A percentile compares a stretch with the other conserved stretches of the same genome.
These are phyloP conservation scores for Aristolochia fimbriata DNA, from an alignment of 164 flowering plant species.

Conservation along the genomic window DNA sequence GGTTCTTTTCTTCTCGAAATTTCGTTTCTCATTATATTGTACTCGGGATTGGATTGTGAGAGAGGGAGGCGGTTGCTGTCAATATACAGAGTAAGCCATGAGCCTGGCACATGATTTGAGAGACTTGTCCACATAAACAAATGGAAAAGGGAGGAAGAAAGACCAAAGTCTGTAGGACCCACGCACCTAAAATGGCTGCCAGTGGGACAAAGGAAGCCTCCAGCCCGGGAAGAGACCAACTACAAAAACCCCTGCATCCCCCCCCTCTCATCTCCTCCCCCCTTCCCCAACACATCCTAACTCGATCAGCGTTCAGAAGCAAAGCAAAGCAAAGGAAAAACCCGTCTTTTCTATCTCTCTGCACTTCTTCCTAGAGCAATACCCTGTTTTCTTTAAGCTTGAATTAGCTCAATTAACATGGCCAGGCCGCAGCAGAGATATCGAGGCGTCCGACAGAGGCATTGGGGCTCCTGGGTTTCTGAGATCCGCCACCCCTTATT, in stretches of 20 bases:
- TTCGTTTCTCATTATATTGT: no score
- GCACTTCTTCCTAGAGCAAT: no score
- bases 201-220: constrained; percentile 3
- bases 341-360: no score
- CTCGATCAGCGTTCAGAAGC: neutral
- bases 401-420: constrained; percentile 20
- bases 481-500: constrained; percentile 21
- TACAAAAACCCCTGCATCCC: constrained; percentile 3
- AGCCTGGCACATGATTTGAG: no score
- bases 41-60: no score
- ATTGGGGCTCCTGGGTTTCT: constrained; percentile 23
- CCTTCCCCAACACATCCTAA: neutral
- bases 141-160: no score
- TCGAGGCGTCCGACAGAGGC: constrained; percentile 20
- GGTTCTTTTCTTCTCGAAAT: no score
- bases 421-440: constrained; percentile 38
- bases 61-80: no score
- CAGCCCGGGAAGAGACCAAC: constrained; percentile 2
- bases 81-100: no score
- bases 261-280: neutral
- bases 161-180: constrained; percentile 1
- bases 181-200: constrained; percentile 4
- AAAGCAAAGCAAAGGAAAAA: no score
- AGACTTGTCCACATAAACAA: no score
- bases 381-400: no score